Evolutionary conservation across 176 grass and related monocot genomes (phyloP), one percentile per base, ranked within the genome.

Genomic region (Raddia distichophylla): DNA sequence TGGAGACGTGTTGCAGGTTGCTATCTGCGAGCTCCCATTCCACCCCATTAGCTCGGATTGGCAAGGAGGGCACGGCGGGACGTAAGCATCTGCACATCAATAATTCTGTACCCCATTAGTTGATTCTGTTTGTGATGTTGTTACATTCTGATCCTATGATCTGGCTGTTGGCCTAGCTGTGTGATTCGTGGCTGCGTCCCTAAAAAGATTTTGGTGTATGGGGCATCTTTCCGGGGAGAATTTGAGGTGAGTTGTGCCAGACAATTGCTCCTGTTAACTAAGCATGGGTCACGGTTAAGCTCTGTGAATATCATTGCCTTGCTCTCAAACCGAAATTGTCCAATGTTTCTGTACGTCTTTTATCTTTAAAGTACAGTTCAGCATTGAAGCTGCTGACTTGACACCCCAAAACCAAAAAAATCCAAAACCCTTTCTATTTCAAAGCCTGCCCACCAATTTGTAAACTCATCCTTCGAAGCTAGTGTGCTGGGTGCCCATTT

Each of bases 151-250:
- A 70, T 66, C 45, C 4, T 34, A 20, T 8, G 14, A 54, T 49
- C 67, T 87, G 44, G 76, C 76, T 20, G 44, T 33, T 86, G 32
- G 22, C 3, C 42, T 86, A 98, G 95, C 51, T 98, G 95, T 42
- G 95, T 98, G 32, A 98, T 98, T 73, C 95, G 95, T 60, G 95
- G 95, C 44, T 98, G 95, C 50, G 95, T 98, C 20, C 95, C 95
- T 2, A 98, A 98, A 77, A 98, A 98, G 90, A 98, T 98, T 45
- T 73, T 98, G 7, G 95, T 98, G 47, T 98, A 98, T 65, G 92
- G 88, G 5, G 67, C 95, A 15, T 86, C 91, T 18, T 98, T 98
- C 88, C 54, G 82, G 7, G 92, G 95, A 32, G 95, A 98, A 77
- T 98, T 98, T 70, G 92, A 98, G 90, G 95, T 91, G 77, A 65